These are phyloP conservation scores for Drosera capensis DNA, from an alignment of 148 eudicot species.

Conservation along the genomic window DNA sequence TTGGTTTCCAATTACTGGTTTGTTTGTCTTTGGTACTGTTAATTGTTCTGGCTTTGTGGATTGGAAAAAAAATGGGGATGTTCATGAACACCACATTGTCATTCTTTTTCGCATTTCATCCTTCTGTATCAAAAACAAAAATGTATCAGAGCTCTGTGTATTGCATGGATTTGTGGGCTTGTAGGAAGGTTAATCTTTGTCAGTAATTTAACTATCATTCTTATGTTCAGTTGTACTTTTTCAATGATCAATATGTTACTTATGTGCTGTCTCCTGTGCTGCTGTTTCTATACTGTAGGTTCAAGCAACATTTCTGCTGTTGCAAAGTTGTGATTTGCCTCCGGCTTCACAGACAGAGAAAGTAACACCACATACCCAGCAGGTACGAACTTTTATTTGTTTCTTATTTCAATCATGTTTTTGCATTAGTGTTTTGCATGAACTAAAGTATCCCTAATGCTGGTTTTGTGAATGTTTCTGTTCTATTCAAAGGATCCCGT, in stretches of 20 bases:
- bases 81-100: no score
- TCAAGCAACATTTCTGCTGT: slow-evolving; percentile 47
- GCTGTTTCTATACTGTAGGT: slow-evolving; percentile 27
- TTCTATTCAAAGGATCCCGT: slow-evolving; percentile 24
- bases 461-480: slow-evolving; percentile 3
- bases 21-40: no score
- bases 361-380: slow-evolving; percentile 32
- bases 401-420: neutral
- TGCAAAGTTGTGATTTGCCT: slow-evolving; percentile 38
- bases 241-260: neutral
- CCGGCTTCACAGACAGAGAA: slow-evolving; percentile 33
- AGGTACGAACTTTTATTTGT: slow-evolving; percentile 23
- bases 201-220: no score
- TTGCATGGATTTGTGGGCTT: no score
- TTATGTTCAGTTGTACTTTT: neutral
- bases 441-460: slow-evolving; percentile 7
- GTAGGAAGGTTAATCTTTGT: neutral
- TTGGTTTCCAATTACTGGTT: no score
- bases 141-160: no score
- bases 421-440: slow-evolving; percentile 1
- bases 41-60: no score
- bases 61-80: no score
- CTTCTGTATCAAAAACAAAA: no score
- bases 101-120: no score
- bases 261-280: neutral